Evolutionary conservation across 1,284 basidiomycete genomes (phyloP).

Genomic region (Apiotrichum akiyoshidainum): DNA sequence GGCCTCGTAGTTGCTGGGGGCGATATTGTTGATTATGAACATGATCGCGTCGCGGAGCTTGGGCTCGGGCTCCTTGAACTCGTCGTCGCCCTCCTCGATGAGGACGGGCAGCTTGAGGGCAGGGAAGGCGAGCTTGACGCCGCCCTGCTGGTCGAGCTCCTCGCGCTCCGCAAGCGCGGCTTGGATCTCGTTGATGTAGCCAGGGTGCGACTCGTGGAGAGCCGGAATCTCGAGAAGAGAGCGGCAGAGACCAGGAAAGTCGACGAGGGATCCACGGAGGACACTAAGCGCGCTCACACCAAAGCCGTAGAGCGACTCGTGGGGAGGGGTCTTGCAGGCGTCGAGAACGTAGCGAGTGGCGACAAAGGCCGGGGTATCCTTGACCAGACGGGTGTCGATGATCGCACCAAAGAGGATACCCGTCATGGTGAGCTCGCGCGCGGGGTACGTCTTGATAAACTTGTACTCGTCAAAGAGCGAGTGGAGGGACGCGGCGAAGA

Average conservation of each 20-base stretch:
- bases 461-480: slow-evolving; percentile 99
- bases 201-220: slow-evolving; percentile 80
- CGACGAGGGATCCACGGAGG: slow-evolving; percentile 81
- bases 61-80: slow-evolving; percentile 70
- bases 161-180: slow-evolving; percentile 59
- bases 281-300: slow-evolving; percentile 85
- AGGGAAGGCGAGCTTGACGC: slow-evolving; percentile 51
- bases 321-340: slow-evolving; percentile 78
- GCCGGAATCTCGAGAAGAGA: slow-evolving; percentile 84
- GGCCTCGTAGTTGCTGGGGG: slow-evolving; percentile 84
- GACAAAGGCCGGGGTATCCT: slow-evolving; percentile 92
- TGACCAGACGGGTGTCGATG: slow-evolving; percentile 89
- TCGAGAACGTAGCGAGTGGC: slow-evolving; percentile 96
- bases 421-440: slow-evolving; percentile 91
- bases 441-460: slow-evolving; percentile 96
- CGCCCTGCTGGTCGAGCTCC: slow-evolving; percentile 52
- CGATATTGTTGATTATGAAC: slow-evolving; percentile 98
- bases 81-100: slow-evolving; percentile 55
- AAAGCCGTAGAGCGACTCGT: slow-evolving; percentile 90
- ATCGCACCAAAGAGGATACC: slow-evolving; percentile 94
- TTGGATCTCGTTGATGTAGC: slow-evolving; percentile 71
- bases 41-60: slow-evolving; percentile 89
- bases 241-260: slow-evolving; percentile 92
- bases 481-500: slow-evolving; percentile 98
- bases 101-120: slow-evolving; percentile 52